Conservation (phyloP, 2,329 filamentous ascomycete genomes). For the Paramyrothecium sp. region DNA sequence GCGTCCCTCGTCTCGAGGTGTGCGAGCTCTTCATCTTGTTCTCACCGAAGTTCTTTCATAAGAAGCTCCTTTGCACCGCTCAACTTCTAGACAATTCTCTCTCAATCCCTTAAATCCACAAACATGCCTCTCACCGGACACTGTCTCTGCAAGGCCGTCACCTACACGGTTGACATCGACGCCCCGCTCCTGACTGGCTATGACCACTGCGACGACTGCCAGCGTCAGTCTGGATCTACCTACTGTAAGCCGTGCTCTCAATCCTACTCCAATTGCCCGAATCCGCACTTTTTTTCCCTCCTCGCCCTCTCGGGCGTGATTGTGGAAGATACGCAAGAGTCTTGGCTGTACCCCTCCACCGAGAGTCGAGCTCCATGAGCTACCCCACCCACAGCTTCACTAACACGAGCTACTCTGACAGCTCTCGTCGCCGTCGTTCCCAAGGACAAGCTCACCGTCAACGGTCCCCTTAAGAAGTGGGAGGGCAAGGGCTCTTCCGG, state of each 20-base stretch:
- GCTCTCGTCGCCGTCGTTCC: slow-evolving; percentile 65
- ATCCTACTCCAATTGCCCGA: not conserved
- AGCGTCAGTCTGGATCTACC: slow-evolving; percentile 67
- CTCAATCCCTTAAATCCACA: slow-evolving; percentile 12
- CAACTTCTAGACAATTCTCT: slow-evolving; percentile 5
- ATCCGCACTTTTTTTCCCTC: not conserved
- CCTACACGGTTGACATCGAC: slow-evolving; percentile 59
- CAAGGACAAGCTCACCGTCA: slow-evolving; percentile 63
- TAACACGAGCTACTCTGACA: slow-evolving; percentile 21
- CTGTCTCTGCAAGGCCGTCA: slow-evolving; percentile 70
- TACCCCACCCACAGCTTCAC: not conserved
- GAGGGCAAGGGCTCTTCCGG: slow-evolving; percentile 59
- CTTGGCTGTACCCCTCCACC: not conserved
- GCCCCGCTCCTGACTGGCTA: slow-evolving; percentile 57
- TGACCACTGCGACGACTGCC: slow-evolving; percentile 73
- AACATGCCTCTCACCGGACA: slow-evolving; percentile 67
- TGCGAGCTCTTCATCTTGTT: not conserved
- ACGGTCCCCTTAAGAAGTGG: slow-evolving; percentile 64
- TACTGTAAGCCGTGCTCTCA: slow-evolving; percentile 50
- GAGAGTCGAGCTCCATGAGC: slow-evolving; percentile 5
- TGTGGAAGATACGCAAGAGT: not conserved
- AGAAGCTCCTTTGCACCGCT: slow-evolving; percentile 4
- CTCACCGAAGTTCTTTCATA: not conserved
- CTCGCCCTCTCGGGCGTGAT: not conserved
- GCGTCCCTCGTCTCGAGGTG: not conserved